Evolutionary conservation across 1,139 yeast genomes (phyloP).

Genomic region (Yamadazyma sp.): DNA sequence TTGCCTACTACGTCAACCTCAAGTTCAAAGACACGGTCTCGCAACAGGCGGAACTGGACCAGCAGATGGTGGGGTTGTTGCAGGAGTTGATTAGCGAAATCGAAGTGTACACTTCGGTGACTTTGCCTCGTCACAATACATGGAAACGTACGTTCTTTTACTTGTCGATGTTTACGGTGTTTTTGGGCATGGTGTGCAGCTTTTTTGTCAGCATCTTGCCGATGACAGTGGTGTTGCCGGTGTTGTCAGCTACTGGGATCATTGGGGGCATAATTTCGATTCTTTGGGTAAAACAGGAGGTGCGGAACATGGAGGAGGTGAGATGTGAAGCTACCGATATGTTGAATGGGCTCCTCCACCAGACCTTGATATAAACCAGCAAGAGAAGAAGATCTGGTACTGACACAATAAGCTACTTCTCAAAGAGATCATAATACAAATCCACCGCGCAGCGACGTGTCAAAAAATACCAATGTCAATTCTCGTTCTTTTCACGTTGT

Average conservation of each 20-base stretch:
- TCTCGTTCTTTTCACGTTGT: not conserved
- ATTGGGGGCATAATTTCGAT: conserved; percentile 75
- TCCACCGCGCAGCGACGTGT: conserved; percentile 1
- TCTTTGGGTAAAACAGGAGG: conserved; percentile 76
- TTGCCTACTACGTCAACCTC: conserved; percentile 73
- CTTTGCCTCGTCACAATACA: conserved; percentile 56
- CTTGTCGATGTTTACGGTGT: conserved; percentile 40
- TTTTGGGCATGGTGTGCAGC: conserved; percentile 34
- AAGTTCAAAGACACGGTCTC: conserved; percentile 10
- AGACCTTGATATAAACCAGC: no score
- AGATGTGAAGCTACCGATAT: conserved; percentile 45
- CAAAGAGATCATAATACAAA: no score
- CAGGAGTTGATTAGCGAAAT: conserved; percentile 59
- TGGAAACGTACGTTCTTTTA: conserved; percentile 71
- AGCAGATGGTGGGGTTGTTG: conserved; percentile 36
- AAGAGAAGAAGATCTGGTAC: no score
- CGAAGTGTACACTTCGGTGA: conserved; percentile 51
- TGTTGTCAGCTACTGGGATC: conserved; percentile 64
- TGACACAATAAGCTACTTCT: no score
- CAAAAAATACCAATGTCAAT: not conserved
- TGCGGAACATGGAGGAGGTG: conserved; percentile 74
- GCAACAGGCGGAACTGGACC: conserved; percentile 5
- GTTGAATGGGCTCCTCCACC: conserved; percentile 1
- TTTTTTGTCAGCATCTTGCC: conserved; percentile 58
- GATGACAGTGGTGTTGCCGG: conserved; percentile 42